Percentiles rank a stretch among this genome's conserved stretches.
Conservation (phyloP, 805 yeast species). For the Wickerhamia fluorescens region DNA sequence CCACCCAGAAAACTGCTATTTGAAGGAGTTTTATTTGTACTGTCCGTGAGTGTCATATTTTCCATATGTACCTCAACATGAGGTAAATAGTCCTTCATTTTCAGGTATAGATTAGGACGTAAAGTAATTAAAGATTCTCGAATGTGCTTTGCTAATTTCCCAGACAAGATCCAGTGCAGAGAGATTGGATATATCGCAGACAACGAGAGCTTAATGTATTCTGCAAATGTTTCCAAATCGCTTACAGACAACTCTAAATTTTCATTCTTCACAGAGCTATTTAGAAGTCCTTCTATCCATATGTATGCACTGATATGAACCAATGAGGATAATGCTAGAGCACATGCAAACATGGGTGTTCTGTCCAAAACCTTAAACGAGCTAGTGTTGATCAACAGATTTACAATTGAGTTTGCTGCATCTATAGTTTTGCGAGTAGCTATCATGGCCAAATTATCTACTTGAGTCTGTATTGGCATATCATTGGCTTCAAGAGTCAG, state of each 20-base stretch:
- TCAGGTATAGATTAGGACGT: slow-evolving; percentile 33
- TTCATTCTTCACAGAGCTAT: slow-evolving; percentile 10
- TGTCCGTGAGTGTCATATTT: neutral
- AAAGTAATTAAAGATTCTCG: slow-evolving; percentile 38
- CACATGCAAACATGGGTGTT: slow-evolving; percentile 48
- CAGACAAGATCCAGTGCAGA: slow-evolving; percentile 44
- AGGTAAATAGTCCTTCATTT: slow-evolving; percentile 27
- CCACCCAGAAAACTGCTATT: neutral
- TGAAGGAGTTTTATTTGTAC: neutral
- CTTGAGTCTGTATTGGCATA: slow-evolving; percentile 11
- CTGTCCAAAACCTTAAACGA: slow-evolving; percentile 36
- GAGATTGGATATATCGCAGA: slow-evolving; percentile 45
- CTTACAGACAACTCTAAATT: slow-evolving; percentile 1
- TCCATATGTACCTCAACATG: slow-evolving; percentile 8
- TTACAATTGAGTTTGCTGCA: slow-evolving; percentile 45
- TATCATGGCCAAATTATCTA: slow-evolving; percentile 39
- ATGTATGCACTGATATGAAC: slow-evolving; percentile 48
- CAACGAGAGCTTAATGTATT: slow-evolving; percentile 43
- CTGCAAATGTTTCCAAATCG: slow-evolving; percentile 37
- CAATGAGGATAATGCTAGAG: slow-evolving; percentile 45
- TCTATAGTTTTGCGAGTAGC: slow-evolving; percentile 50
- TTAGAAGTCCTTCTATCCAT: slow-evolving; percentile 40
- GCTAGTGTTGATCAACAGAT: slow-evolving; percentile 40
- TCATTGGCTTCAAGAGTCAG: slow-evolving; percentile 13
- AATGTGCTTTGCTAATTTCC: slow-evolving; percentile 40